Percentiles rank a stretch among this genome's conserved stretches.
These are phyloP conservation scores for Fraxinus excelsior DNA, from an alignment of 257 asterid species.

Conservation along the genomic window DNA sequence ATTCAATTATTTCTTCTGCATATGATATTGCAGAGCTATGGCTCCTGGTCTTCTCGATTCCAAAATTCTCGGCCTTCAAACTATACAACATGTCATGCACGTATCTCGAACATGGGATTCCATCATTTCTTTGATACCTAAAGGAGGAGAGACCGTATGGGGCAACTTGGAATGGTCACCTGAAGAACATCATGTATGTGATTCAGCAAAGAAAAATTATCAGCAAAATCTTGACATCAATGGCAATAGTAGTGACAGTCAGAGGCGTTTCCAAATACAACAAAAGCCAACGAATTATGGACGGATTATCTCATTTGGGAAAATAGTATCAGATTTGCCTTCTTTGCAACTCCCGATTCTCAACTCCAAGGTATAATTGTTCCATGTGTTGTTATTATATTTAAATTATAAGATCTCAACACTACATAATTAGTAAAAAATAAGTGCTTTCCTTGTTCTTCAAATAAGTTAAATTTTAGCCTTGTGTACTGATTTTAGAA, in stretches of 20 bases:
- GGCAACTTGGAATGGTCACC: constrained; percentile 87
- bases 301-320: constrained; percentile 74
- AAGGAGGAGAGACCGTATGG: constrained; percentile 95
- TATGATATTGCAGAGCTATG: constrained; percentile 58
- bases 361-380: constrained; percentile 40
- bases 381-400: neutral
- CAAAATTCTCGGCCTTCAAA: constrained; percentile 65
- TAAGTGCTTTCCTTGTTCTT: too few species aligned
- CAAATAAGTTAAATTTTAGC: neutral
- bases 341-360: constrained; percentile 49
- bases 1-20: too few species aligned
- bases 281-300: constrained; percentile 58
- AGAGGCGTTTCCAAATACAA: constrained; percentile 33
- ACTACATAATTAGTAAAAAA: too few species aligned
- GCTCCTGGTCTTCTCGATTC: constrained; percentile 78
- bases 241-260: constrained; percentile 38
- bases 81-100: constrained; percentile 75
- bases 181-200: constrained; percentile 67
- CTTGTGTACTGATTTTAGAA: neutral
- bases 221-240: constrained; percentile 26
- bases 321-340: constrained; percentile 58
- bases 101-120: constrained; percentile 91
- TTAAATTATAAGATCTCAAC: neutral
- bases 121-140: constrained; percentile 70
- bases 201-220: constrained; percentile 32